Percentiles rank a stretch among this genome's conserved stretches.
phyloP scores from a whole-genome alignment of 768 basidiomycete species.

The Lactarius evosmus region DNA sequence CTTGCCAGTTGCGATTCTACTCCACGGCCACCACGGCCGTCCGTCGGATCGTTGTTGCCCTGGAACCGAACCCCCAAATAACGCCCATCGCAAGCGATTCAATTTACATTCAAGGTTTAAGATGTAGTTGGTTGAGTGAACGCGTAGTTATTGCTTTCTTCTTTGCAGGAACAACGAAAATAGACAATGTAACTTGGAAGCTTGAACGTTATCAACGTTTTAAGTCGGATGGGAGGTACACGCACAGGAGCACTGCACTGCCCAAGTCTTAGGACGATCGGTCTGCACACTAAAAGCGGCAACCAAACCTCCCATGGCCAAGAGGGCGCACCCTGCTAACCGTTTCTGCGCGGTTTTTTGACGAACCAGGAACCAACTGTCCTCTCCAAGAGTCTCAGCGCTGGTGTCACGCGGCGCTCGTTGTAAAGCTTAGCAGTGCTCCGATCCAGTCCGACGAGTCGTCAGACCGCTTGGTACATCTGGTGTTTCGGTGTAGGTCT shows the following conservation, averaged over 20 bases:
- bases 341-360: not conserved
- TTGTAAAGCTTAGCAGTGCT: not conserved
- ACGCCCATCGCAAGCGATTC: not conserved
- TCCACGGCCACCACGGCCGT: not conserved
- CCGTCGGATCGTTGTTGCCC: conserved; percentile 1
- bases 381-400: not conserved
- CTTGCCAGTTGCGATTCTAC: conserved; percentile 7
- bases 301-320: not conserved
- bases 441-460: not conserved
- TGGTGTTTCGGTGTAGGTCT: not conserved
- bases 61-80: conserved; percentile 10
- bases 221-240: not conserved
- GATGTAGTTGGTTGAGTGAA: not conserved
- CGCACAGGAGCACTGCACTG: not conserved
- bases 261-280: not conserved
- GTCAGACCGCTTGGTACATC: not conserved
- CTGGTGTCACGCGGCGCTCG: not conserved
- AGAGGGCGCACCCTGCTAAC: not conserved
- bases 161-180: not conserved
- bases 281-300: not conserved
- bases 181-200: not conserved
- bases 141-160: not conserved
- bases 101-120: conserved; percentile 1
- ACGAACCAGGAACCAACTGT: not conserved
- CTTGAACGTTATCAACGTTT: not conserved